These are phyloP conservation scores for Umbelopsis sp. DNA, from an alignment of 192 early-diverging fungal genomes.

Conservation along the genomic window DNA sequence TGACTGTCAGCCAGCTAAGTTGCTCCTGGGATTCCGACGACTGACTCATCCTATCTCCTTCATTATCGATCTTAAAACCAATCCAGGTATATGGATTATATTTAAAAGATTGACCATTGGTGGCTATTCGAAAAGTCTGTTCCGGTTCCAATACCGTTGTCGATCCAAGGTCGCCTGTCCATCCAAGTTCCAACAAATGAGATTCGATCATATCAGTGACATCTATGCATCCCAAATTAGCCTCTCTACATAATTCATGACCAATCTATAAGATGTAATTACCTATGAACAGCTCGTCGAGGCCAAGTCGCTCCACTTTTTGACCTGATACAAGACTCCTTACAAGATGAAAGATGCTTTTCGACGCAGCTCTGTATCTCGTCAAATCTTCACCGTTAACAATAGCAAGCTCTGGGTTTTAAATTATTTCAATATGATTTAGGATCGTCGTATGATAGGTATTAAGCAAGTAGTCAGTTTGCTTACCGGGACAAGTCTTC, in stretches of 20 bases:
- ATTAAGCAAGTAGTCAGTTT: neutral
- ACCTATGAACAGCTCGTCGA: constrained; percentile 44
- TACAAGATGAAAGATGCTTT: constrained; percentile 36
- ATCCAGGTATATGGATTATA: constrained; percentile 18
- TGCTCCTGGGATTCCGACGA: neutral
- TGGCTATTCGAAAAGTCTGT: neutral
- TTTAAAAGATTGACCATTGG: neutral
- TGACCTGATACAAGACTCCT: constrained; percentile 23
- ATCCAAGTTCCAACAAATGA: constrained; percentile 16
- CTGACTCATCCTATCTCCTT: constrained; percentile 1
- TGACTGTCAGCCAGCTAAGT: neutral
- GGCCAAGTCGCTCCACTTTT: constrained; percentile 39
- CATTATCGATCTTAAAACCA: constrained; percentile 3
- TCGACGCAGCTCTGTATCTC: constrained; percentile 33
- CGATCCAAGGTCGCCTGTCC: neutral
- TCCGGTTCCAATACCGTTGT: neutral
- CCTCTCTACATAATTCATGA: neutral
- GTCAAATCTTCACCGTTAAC: constrained; percentile 41
- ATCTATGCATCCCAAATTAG: constrained; percentile 14
- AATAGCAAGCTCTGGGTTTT: constrained; percentile 27
- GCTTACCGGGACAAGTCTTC: constrained; percentile 28
- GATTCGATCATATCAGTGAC: constrained; percentile 32
- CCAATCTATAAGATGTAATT: neutral
- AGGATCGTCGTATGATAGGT: neutral
- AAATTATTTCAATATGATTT: too few relatives aligned